Base-by-base conservation (phyloP, 2,329 filamentous ascomycete species). In the Beauveria sp. region DNA sequence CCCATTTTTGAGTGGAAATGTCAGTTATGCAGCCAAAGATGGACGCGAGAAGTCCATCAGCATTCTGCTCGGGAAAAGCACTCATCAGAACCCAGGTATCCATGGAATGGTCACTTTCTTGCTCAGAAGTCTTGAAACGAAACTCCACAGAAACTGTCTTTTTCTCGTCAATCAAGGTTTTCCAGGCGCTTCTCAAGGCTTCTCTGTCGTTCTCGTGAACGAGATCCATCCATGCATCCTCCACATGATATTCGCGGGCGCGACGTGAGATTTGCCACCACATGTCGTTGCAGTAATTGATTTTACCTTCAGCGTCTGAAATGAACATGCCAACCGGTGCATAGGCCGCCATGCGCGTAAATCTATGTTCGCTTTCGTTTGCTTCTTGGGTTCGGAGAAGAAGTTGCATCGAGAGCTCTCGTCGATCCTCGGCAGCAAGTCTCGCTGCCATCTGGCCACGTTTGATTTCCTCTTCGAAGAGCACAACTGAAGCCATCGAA, bases 281-380 rank as follows among this genome's bases (percentile, higher is more conserved):
- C 69, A 88, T 90, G 64, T 92, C 88, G 70, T 96, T 96, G 70
- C 87, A 90, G 70, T 91, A 94, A 10, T 83, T 89, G 66, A 94
- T 89, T 26, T 81, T 77, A 3, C 91, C 90, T 46, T 79, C 72
- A 0, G 83, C 80, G 68, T 91, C 83, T n/a, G 89, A 88, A 66
- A 94, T 92, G 70, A 93, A 93, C 76, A 96, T 88, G 30, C 90
- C 91, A 1, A 92, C 90, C 0, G 90, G 90, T 0, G 89, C 88
- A 64, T 91, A 90, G 69, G 92, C 90, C 2, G 90, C 89, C 88
- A 94, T 92, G 50, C 89, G 81, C 0, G 89, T 91, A 70, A 94
- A 94, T 62, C 88, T 87, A 37, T 88, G 87, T 70, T 94, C 90
- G 69, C 85, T 85, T 67, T 87, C 84, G 47, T 81, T 78, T 0